Evolutionary conservation across 305 asterid species (phyloP).

Genomic region (Andrographis paniculata): DNA sequence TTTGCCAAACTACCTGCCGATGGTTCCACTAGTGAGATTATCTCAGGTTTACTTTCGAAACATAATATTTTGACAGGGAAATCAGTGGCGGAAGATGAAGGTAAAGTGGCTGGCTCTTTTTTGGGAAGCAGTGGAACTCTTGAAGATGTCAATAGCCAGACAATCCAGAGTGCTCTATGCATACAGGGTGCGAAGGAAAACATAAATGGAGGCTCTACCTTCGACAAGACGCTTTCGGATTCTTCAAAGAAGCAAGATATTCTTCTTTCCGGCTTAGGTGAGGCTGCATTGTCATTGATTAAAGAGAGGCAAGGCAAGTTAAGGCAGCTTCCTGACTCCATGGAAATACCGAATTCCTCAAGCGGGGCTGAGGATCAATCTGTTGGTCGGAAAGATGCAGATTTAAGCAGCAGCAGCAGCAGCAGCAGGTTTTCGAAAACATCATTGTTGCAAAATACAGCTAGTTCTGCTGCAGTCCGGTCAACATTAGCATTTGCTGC

Average conservation of each 20-base stretch:
- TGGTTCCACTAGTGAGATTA: conserved; percentile 29
- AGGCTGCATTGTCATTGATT: conserved; percentile 18
- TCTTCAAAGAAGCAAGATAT: conserved; percentile 17
- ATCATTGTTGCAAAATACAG: conserved; percentile 28
- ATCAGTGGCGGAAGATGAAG: conserved; percentile 18
- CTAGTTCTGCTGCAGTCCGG: conserved; percentile 50
- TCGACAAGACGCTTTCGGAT: conserved; percentile 20
- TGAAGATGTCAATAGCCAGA: conserved; percentile 20
- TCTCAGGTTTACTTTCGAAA: conserved; percentile 25
- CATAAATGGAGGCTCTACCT: conserved; percentile 25
- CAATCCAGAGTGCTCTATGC: conserved; percentile 19
- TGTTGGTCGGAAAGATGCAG: conserved; percentile 18
- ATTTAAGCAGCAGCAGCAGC: no score
- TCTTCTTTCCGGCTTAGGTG: conserved; percentile 7
- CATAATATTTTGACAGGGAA: conserved; percentile 23
- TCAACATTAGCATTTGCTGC: conserved; percentile 74
- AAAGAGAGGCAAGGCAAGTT: conserved; percentile 21
- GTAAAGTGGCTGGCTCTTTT: conserved; percentile 16
- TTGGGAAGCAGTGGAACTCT: conserved; percentile 15
- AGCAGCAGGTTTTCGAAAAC: conserved; percentile 34
- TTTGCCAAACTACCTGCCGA: conserved; percentile 44
- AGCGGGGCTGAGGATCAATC: conserved; percentile 22
- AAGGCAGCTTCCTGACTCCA: conserved; percentile 22
- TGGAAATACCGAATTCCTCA: conserved; percentile 20
- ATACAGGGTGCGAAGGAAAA: conserved; percentile 6